phyloP scores from a whole-genome alignment of 805 yeast genomes.

The Geotrichum ghanense region DNA sequence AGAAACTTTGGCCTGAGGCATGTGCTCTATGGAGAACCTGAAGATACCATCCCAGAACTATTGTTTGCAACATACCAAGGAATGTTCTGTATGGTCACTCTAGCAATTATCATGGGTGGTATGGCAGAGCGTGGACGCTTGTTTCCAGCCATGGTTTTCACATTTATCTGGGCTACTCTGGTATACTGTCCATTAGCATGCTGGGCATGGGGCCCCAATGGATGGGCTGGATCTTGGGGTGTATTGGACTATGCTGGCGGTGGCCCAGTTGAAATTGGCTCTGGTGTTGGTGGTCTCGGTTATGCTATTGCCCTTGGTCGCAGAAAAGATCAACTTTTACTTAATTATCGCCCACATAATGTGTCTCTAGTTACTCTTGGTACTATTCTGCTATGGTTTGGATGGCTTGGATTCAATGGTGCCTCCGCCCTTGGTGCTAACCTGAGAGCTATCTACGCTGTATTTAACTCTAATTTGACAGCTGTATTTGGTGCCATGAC shows the following conservation, averaged over 20 bases:
- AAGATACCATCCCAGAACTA: conserved; percentile 58
- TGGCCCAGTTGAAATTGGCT: conserved; percentile 88
- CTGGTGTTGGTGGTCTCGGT: conserved; percentile 87
- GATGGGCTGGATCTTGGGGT: conserved; percentile 89
- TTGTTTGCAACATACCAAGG: conserved; percentile 81
- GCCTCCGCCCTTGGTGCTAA: conserved; percentile 79
- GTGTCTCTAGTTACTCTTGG: conserved; percentile 86
- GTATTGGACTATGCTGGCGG: conserved; percentile 97
- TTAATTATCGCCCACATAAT: conserved; percentile 90
- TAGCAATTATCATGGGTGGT: conserved; percentile 86
- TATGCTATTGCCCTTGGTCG: conserved; percentile 41
- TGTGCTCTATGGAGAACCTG: conserved; percentile 39
- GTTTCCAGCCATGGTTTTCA: conserved; percentile 69
- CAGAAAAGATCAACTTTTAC: conserved; percentile 61
- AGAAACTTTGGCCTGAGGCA: conserved; percentile 72
- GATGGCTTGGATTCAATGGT: conserved; percentile 95
- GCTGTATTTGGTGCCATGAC: conserved; percentile 87
- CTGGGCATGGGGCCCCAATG: conserved; percentile 90
- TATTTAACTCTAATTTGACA: conserved; percentile 81
- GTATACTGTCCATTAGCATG: conserved; percentile 92
- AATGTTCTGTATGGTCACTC: conserved; percentile 84
- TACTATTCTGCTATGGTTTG: conserved; percentile 78
- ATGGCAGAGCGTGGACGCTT: conserved; percentile 89
- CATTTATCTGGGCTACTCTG: conserved; percentile 80
- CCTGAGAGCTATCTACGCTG: conserved; percentile 74